Evolutionary conservation across 352 stramenopile species (phyloP).

Genomic region (Phytophthora aleatoria): DNA sequence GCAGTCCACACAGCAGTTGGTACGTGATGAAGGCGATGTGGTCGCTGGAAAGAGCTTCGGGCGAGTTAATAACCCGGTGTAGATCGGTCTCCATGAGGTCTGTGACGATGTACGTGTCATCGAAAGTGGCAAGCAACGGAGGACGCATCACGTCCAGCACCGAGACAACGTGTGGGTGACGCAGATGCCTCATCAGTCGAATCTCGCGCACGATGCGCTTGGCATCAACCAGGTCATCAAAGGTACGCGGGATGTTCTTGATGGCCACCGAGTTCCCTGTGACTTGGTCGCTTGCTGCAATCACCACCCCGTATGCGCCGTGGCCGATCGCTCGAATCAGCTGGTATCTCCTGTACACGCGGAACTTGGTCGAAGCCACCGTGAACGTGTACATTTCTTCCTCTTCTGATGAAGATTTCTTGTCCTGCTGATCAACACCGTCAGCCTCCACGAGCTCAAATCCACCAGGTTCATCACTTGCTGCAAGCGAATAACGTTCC

Average conservation of each 20-base stretch:
- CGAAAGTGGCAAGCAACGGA: conserved; percentile 69
- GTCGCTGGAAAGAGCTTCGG: conserved; percentile 67
- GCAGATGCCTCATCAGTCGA: conserved; percentile 79
- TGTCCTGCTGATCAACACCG: conserved; percentile 17
- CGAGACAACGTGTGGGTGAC: conserved; percentile 73
- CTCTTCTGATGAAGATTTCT: conserved; percentile 18
- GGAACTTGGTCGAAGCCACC: conserved; percentile 84
- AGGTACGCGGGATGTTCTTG: conserved; percentile 88
- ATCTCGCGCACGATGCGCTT: conserved; percentile 89
- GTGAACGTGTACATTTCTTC: conserved; percentile 87
- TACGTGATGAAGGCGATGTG: conserved; percentile 88
- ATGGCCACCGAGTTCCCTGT: conserved; percentile 84
- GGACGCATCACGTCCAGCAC: conserved; percentile 80
- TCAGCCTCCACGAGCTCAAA: conserved; percentile 32
- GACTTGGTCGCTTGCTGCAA: conserved; percentile 80
- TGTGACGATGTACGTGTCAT: conserved; percentile 88
- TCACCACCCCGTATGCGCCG: conserved; percentile 81
- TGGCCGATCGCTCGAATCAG: conserved; percentile 84
- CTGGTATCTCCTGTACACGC: conserved; percentile 83
- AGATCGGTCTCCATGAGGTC: conserved; percentile 86
- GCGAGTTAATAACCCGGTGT: conserved; percentile 82
- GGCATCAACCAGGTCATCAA: conserved; percentile 83
- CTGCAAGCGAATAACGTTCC: conserved; percentile 35
- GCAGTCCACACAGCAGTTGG: conserved; percentile 77
- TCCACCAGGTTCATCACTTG: conserved; percentile 13